A percentile compares a stretch with the other conserved stretches of the same genome.
Conservation (phyloP, 2,329 filamentous ascomycete species). For the Sporothrix inflata region DNA sequence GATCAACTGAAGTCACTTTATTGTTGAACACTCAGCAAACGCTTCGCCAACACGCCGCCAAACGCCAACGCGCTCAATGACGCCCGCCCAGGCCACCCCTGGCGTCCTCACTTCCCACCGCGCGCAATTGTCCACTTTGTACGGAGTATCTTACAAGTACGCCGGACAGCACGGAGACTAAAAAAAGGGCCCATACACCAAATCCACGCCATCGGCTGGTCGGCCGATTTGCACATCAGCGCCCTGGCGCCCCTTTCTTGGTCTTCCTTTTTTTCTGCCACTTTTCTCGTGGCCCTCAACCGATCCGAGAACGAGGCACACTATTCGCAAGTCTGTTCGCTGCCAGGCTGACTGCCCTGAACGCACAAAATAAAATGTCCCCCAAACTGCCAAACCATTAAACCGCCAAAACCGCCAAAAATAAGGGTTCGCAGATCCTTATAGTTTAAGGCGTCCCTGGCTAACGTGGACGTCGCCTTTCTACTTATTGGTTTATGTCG, state of each 20-base stretch:
- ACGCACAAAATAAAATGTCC: not conserved
- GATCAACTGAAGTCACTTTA: not conserved
- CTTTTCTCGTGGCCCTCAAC: not conserved
- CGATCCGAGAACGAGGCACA: not conserved
- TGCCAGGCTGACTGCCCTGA: not conserved
- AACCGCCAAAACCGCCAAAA: not conserved
- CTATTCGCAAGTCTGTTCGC: not conserved
- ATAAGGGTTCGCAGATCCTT: conserved; percentile 19
- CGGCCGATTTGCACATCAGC: conserved; percentile 12
- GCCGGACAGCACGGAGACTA: conserved; percentile 22
- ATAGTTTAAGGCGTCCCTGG: not conserved
- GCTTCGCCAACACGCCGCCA: too few relatives aligned
- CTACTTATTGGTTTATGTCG: too few relatives aligned
- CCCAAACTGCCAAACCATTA: not conserved
- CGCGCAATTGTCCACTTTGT: not conserved
- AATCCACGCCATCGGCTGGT: conserved; percentile 14
- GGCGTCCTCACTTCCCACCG: not conserved
- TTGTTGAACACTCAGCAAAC: too few relatives aligned
- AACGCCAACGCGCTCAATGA: conserved; percentile 11
- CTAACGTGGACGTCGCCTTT: too few relatives aligned
- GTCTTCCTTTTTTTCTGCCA: not conserved
- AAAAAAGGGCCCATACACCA: not conserved
- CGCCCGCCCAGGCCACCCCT: not conserved
- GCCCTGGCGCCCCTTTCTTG: not conserved
- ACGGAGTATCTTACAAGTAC: not conserved